Base-by-base conservation (phyloP, 163 green algal genomes). In the Chlamydomonas reinhardtii region DNA sequence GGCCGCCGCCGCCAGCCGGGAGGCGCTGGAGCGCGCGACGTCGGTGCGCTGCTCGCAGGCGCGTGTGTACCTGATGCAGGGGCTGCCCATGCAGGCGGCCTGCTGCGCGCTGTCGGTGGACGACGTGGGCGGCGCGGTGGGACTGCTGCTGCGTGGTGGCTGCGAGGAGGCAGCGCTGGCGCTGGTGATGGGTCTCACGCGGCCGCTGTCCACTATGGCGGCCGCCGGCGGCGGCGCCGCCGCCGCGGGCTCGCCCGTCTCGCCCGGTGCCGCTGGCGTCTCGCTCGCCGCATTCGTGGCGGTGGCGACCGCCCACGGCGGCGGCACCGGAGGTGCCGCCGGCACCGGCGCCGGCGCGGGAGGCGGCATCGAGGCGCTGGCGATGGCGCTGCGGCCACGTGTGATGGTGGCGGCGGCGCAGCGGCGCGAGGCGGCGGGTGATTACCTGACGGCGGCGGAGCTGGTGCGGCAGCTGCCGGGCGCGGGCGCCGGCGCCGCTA, bases 91-190 rank as follows among this genome's bases (percentile, higher is more conserved):
- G 17, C 39, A 69, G 9, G 87, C 82, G 16, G 87, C 87, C 19
- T 89, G 82, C 83, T 91, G 87, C 82, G 71, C 82, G 4, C 75
- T 91, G 61, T 77, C 83, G 4, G 73, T 91, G 35, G 82, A 89
- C 43, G 87, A 91, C 32, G 32, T 88, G 64, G 68, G 34, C 15
- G 75, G 77, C 12, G 87, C 87, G 19, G 64, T 89, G 68, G 79
- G 68, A 48, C 48, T 85, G 69, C 68, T 85, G 48, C 34, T 77
- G 68, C 48, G 79, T 0, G 79, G 79, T 22, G 68, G 34, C 31
- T 8, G 22, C 68, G 66, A 87, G 52, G 84, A 80, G 1, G 25
- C 89, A 56, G 71, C 69, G 75, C 27, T 69, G 73, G 87, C 65
- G 19, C 73, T 84, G 24, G 75, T 83, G 61, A 16, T 77, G 34